Percentiles rank a stretch among this genome's conserved stretches.
Conservation (phyloP, 345 rosid species). For the Boechera stricta region DNA sequence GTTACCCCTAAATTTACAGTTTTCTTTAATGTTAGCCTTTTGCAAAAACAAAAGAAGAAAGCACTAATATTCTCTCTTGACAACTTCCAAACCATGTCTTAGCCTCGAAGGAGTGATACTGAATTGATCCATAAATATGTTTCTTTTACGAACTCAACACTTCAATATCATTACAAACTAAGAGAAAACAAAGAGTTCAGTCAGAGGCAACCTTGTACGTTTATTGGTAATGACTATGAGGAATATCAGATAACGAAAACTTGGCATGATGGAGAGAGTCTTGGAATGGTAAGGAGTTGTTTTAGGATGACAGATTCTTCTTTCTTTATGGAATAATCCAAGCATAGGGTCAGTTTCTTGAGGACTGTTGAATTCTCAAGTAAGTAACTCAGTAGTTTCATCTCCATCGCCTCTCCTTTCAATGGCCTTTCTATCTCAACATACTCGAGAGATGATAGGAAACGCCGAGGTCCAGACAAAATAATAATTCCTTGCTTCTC, state of each 20-base stretch:
- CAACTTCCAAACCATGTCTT: neutral
- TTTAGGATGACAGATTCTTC: neutral
- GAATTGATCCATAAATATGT: neutral
- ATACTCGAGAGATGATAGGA: neutral
- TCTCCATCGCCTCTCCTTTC: neutral
- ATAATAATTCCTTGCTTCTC: neutral
- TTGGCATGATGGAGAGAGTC: neutral
- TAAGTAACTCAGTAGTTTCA: neutral
- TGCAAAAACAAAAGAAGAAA: neutral
- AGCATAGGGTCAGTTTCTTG: neutral
- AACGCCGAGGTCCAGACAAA: neutral
- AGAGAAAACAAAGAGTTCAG: neutral
- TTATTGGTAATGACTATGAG: neutral
- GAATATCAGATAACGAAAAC: neutral
- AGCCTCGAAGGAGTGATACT: neutral
- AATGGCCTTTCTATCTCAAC: neutral
- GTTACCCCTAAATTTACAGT: no score
- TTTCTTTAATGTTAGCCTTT: no score
- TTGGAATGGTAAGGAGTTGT: neutral
- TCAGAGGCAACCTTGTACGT: neutral
- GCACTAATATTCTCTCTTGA: neutral
- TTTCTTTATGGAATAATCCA: neutral
- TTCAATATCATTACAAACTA: neutral
- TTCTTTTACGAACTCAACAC: neutral
- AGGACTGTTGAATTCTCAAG: neutral